Conservation (phyloP, 495 filamentous ascomycete genomes). For the Aeminium ludgeri region DNA sequence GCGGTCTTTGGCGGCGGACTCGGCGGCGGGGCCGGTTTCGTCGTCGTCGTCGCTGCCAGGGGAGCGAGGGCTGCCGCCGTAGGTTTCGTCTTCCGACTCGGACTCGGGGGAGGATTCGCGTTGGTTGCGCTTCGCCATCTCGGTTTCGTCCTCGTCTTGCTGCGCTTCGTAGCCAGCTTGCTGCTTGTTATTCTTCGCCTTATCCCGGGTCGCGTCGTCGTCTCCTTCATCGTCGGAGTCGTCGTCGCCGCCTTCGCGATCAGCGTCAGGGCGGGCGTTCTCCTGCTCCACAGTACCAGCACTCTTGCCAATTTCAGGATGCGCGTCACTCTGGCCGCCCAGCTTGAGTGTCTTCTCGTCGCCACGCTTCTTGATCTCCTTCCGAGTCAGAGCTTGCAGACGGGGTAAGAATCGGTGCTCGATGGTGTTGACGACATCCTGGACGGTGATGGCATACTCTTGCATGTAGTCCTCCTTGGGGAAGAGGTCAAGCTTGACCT, state of each 20-base stretch:
- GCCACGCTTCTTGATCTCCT: constrained; percentile 63
- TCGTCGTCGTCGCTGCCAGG: constrained; percentile 16
- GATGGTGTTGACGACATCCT: constrained; percentile 61
- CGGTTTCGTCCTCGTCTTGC: constrained; percentile 71
- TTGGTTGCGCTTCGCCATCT: constrained; percentile 40
- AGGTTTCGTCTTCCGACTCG: constrained; percentile 16
- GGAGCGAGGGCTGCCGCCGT: constrained; percentile 15
- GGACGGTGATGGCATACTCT: constrained; percentile 65
- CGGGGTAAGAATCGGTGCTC: constrained; percentile 60
- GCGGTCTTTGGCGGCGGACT: constrained; percentile 33
- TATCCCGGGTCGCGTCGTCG: constrained; percentile 71
- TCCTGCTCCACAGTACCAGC: constrained; percentile 51
- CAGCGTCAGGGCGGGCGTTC: constrained; percentile 25
- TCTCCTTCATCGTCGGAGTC: constrained; percentile 63
- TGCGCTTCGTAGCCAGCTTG: constrained; percentile 82
- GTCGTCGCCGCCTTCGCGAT: constrained; percentile 37
- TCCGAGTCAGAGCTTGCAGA: constrained; percentile 48
- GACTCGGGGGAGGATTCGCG: constrained; percentile 26
- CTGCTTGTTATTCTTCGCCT: constrained; percentile 51
- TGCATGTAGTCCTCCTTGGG: constrained; percentile 61
- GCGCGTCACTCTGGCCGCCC: constrained; percentile 36
- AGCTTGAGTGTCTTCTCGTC: constrained; percentile 40
- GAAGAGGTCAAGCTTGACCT: constrained; percentile 70
- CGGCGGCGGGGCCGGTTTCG: constrained; percentile 33
- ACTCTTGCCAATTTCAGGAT: constrained; percentile 68